phyloP scores from a whole-genome alignment of 805 yeast genomes.

The Metschnikowia santaceciliae region DNA sequence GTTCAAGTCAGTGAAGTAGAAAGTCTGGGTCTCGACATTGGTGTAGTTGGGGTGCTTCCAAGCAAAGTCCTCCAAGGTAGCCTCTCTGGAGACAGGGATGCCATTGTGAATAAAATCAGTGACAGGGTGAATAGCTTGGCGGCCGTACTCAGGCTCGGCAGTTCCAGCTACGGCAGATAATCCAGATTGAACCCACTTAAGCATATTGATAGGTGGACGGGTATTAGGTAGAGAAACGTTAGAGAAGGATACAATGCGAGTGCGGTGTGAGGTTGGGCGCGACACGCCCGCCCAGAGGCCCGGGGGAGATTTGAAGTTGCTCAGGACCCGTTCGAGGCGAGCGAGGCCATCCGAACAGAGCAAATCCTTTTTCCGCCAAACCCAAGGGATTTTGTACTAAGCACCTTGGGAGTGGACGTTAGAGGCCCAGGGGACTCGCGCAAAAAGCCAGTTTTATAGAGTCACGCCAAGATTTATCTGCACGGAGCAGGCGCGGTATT shows the following conservation, averaged over 20 bases:
- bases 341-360: neutral
- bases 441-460: neutral
- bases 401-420: neutral
- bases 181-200: conserved; percentile 82
- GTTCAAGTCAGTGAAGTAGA: conserved; percentile 68
- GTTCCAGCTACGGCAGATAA: conserved; percentile 94
- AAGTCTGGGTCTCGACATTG: conserved; percentile 93
- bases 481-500: neutral
- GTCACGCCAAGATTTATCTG: neutral
- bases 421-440: neutral
- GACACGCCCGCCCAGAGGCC: neutral
- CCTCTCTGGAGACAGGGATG: conserved; percentile 44
- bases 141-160: conserved; percentile 96
- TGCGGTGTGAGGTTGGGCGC: neutral
- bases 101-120: conserved; percentile 45
- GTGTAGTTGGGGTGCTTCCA: conserved; percentile 77
- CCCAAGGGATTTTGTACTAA: neutral
- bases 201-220: conserved; percentile 38
- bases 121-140: conserved; percentile 86
- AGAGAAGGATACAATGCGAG: neutral
- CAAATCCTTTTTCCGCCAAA: neutral
- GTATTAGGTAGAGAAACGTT: neutral
- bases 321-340: neutral
- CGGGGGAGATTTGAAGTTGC: neutral
- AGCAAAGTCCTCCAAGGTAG: conserved; percentile 62